Conservation (phyloP, 2,329 filamentous ascomycete genomes). For the Epichloe uncinata region DNA sequence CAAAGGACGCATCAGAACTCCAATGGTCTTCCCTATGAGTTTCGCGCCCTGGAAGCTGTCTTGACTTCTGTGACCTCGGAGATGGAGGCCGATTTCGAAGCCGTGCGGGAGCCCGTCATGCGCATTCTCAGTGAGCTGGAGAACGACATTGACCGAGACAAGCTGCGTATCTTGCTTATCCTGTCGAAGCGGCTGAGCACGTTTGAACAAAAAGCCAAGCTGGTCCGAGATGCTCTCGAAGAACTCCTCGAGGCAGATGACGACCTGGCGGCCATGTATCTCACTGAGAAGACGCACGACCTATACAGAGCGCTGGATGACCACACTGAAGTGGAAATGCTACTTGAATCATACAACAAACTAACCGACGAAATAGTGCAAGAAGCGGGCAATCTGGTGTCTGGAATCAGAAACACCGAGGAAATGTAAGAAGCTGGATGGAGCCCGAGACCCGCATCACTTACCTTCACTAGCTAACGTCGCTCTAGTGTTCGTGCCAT, state of each 20-base stretch:
- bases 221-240: slow-evolving; percentile 89
- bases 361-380: slow-evolving; percentile 97
- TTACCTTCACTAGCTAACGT: slow-evolving; percentile 12
- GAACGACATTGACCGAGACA: slow-evolving; percentile 92
- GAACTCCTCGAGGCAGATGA: slow-evolving; percentile 94
- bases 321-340: slow-evolving; percentile 92
- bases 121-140: slow-evolving; percentile 80
- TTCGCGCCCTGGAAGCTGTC: slow-evolving; percentile 88
- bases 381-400: slow-evolving; percentile 82
- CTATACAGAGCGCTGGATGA: slow-evolving; percentile 64
- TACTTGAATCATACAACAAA: slow-evolving; percentile 95
- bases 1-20: slow-evolving; percentile 51
- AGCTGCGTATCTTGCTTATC: slow-evolving; percentile 78
- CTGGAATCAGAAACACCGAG: slow-evolving; percentile 92
- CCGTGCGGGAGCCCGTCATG: slow-evolving; percentile 84
- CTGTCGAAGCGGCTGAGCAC: slow-evolving; percentile 92
- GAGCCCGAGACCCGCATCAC: too few species aligned
- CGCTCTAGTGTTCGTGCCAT: slow-evolving; percentile 73
- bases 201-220: slow-evolving; percentile 91
- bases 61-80: slow-evolving; percentile 86
- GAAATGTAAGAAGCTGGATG: slow-evolving; percentile 63
- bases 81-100: slow-evolving; percentile 87
- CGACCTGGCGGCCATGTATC: slow-evolving; percentile 86
- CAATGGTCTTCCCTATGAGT: slow-evolving; percentile 76
- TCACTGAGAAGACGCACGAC: slow-evolving; percentile 75